Base-by-base conservation (phyloP, 129 eudicot species). In the Smallanthus sonchifolius region DNA sequence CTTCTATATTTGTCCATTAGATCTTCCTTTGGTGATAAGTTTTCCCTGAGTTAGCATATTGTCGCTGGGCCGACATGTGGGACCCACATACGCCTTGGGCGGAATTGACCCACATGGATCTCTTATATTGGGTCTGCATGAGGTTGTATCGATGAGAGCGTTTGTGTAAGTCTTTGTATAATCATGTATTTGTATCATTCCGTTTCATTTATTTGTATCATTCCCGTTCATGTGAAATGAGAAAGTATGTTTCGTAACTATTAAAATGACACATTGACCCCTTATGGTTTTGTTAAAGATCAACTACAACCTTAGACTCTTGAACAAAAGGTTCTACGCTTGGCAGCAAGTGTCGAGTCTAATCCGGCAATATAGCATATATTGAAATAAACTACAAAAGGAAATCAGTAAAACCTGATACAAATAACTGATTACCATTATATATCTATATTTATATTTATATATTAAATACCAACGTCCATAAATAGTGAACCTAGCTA, bases 21-120 rank as follows among this genome's bases (percentile, higher is more conserved):
- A 72, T 64, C 30, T 52, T 52, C 10, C 7, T 13, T 72, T 32
- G 66, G 74, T 54, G 83, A 69, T 79, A 79, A 56, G 62, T 79
- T 79, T 72, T 79, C 78, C 78, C 74, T 3, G 63, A 56, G 78
- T 79, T 72, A 65, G 83, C 78, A 51, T 64, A 42, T 10, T 34
- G 19, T 17, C 17, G 68, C 3, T 6, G 45, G 82, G 48, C 70
- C 44, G 20, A 66, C 73, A 14, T 24, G 73, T 75, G 61, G 70
- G 45, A 39, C 49, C 47, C 71, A 14, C 54, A 14, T 61, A 14
- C 24, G 40, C 2, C 20, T 15, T 35, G 42, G 14, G 42, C 35
- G 43, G 43, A 34, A 34, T 13, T 4, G 67, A 60, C 19, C 11
- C 67, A 5, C 67, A 10, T 24, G 65, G 55, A 65, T 47, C 16